Percentiles rank a stretch among this genome's conserved stretches.
These are phyloP conservation scores for Pseudogymnoascus sp. DNA, from an alignment of 2,329 filamentous ascomycete genomes.

Conservation along the genomic window DNA sequence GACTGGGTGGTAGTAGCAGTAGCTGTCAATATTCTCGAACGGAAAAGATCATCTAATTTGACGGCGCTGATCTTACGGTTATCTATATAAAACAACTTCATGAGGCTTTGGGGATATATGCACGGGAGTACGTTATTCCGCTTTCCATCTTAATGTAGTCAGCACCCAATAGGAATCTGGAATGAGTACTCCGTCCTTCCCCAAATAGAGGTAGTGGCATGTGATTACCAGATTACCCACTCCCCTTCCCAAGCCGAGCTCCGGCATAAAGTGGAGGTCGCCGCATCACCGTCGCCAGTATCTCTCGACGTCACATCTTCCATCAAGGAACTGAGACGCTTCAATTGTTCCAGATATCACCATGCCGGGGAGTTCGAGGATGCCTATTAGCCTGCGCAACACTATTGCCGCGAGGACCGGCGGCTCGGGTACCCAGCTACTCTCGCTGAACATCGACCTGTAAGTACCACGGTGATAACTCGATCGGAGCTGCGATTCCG, in stretches of 20 bases:
- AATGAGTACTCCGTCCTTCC: background rate
- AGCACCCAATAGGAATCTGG: background rate
- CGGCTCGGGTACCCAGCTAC: slow-evolving; percentile 45
- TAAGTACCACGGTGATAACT: slow-evolving; percentile 35
- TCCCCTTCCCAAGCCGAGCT: background rate
- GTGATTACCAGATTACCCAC: slow-evolving; percentile 7
- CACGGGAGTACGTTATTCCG: background rate
- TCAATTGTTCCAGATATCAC: slow-evolving; percentile 18
- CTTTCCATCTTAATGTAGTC: background rate
- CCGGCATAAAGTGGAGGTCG: background rate
- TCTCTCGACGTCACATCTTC: background rate
- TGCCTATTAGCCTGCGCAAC: slow-evolving; percentile 63
- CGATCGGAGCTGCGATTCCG: background rate
- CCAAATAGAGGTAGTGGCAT: slow-evolving; percentile 2
- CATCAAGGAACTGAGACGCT: background rate
- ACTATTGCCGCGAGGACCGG: slow-evolving; percentile 53
- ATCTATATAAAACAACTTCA: background rate
- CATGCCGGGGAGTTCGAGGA: slow-evolving; percentile 60
- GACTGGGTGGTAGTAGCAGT: background rate
- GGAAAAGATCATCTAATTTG: background rate
- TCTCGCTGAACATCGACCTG: slow-evolving; percentile 60
- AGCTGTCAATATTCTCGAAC: background rate
- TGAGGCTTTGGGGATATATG: background rate
- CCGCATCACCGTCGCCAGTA: background rate
- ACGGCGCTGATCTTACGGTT: background rate